Evolutionary conservation across 495 filamentous ascomycete species (phyloP).

Genomic region (Venustampulla echinocandica): DNA sequence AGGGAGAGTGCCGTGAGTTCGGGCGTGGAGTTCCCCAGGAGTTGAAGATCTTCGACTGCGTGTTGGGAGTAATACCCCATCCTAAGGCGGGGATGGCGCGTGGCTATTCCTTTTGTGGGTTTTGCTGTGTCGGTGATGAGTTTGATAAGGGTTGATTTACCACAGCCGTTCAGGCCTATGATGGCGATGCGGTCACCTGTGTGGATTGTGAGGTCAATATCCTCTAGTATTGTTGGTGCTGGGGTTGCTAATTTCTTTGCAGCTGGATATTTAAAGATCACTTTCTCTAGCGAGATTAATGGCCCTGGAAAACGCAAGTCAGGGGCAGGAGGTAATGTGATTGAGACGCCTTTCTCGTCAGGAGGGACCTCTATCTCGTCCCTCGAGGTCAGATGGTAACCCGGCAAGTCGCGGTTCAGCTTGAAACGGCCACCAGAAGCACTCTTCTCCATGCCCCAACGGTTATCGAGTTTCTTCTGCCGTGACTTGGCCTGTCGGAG

Average conservation of each 20-base stretch:
- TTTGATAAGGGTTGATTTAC: conserved; percentile 67
- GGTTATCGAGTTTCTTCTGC: conserved; percentile 73
- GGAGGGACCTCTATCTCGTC: conserved; percentile 60
- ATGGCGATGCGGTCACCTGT: conserved; percentile 62
- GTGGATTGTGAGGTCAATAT: conserved; percentile 55
- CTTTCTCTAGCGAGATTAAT: conserved; percentile 57
- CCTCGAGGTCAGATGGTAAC: conserved; percentile 46
- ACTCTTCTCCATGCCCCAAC: conserved; percentile 63
- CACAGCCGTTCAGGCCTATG: conserved; percentile 60
- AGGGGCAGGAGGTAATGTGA: conserved; percentile 49
- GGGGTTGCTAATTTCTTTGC: conserved; percentile 19
- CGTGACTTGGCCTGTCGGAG: conserved; percentile 67
- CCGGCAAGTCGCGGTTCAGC: conserved; percentile 60
- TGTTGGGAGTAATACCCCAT: conserved; percentile 73
- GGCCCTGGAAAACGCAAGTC: conserved; percentile 69
- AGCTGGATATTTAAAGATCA: conserved; percentile 47
- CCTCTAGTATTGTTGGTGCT: conserved; percentile 36
- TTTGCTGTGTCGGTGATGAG: conserved; percentile 44
- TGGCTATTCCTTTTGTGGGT: conserved; percentile 44
- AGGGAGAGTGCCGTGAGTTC: conserved; percentile 53
- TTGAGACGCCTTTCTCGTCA: conserved; percentile 50
- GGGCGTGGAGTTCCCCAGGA: conserved; percentile 32
- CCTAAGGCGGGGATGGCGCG: conserved; percentile 54
- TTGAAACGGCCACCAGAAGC: conserved; percentile 69
- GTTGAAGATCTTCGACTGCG: conserved; percentile 58